Evolutionary conservation across 2,329 filamentous ascomycete genomes (phyloP).

Genomic region (Colletotrichum orchidophilum): DNA sequence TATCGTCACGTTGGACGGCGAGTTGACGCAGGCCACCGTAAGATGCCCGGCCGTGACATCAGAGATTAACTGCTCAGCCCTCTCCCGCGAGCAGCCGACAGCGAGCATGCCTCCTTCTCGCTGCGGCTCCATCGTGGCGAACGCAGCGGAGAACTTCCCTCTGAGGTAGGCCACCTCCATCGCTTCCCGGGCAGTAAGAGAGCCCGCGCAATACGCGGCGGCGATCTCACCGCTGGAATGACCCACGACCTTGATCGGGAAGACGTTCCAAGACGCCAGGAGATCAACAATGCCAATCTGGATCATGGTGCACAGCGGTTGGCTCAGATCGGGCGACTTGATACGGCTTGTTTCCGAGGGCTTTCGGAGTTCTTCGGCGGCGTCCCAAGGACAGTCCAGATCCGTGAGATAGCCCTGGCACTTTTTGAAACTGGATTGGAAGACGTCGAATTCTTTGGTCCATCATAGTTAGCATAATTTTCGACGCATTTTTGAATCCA

Average conservation of each 20-base stretch:
- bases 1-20: conserved; percentile 37
- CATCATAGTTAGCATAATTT: no score
- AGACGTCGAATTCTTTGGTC: no score
- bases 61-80: neutral
- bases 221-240: conserved; percentile 52
- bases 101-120: conserved; percentile 22
- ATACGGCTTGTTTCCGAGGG: neutral
- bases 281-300: conserved; percentile 52
- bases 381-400: neutral
- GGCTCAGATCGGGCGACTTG: conserved; percentile 35
- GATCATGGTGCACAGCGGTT: conserved; percentile 46
- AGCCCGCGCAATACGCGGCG: conserved; percentile 43
- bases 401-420: no score
- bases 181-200: conserved; percentile 2
- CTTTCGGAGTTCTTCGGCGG: neutral
- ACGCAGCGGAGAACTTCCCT: neutral
- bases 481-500: no score
- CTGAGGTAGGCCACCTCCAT: neutral
- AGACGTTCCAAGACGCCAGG: conserved; percentile 42
- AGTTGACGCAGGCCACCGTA: conserved; percentile 39
- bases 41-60: no score
- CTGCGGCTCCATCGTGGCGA: no score
- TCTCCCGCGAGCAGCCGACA: neutral
- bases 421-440: no score
- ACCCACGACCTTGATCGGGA: conserved; percentile 42